Evolutionary conservation across 2,329 filamentous ascomycete genomes (phyloP), one percentile per base, ranked within the genome.

Genomic region (Pseudogymnoascus sp.): DNA sequence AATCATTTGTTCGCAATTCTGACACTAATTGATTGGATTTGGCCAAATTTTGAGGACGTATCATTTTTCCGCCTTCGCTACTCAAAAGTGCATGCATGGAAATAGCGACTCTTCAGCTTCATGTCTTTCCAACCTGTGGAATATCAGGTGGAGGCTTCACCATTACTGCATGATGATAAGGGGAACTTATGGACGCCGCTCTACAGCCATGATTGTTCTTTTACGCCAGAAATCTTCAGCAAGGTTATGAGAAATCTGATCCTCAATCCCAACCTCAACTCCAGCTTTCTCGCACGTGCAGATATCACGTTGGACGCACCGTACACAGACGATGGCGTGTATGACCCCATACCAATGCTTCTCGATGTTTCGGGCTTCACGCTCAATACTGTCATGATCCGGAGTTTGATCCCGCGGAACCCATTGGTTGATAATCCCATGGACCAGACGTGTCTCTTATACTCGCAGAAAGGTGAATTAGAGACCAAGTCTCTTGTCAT

Each of bases 371-470:
- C 67, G 59, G 75, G 72, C 59, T 79, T 80, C 64, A 67, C 73
- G 31, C 77, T 86, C 33, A 79, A 82, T 24, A 86, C 88, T 67
- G 85, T 85, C 1, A 80, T 96, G 19, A 83, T 96, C 6, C 83
- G 93, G 64, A 88, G 82, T 65, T 78, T 97, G 69, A 87, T 97
- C 56, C 93, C 93, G 2, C 82, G 93, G 60, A 96, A 96, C 74
- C 84, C 87, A 2, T 81, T 87, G 62, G 78, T 93, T 26, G 93
- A 98, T 74, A 78, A 80, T 19, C 81, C 88, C 1, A 75, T 97
- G 66, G 82, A 91, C 63, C 93, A 98, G 75, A 96, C 91, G 1
- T 96, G 91, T 73, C 82, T 90, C 62, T 83, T 93, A 66, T 90
- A 91, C 73, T 70, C 71, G 67, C 70, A 64, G 61, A 71, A 73